Base-by-base conservation (phyloP, 1,139 yeast species). In the Candida sp. region DNA sequence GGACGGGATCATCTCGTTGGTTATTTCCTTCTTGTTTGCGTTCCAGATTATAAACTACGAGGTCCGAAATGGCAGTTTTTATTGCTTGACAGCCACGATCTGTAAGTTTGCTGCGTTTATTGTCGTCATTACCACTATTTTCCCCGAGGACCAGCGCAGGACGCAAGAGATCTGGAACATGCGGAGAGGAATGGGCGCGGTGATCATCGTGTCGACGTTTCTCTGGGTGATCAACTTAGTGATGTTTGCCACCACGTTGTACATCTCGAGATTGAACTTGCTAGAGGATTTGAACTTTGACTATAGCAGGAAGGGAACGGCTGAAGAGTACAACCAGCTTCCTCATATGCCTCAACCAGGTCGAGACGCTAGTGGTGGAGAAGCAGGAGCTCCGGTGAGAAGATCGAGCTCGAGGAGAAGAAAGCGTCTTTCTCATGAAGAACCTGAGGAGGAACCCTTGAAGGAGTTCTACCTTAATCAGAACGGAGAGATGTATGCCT, bases 21-120 rank as follows among this genome's bases (percentile, higher is more conserved):
- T 66, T 1, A 68, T 75, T 4, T 65, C 80, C 3, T 46, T 75
- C 5, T 58, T 75, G 30, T 75, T 77, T 53, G 63, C 76, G 34
- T 63, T 69, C 9, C 67, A 66, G 7, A 54, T 74, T 7, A 66
- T 77, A 48, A 73, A 72, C 50, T 77, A 73, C 51, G 81, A 76
- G 52, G 67, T 62, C 52, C 57, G 79, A 52, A 75, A 75, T 54
- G 81, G 81, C 2, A 72, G 77, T 44, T 75, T 77, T 52, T 77
- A 76, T 55, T 74, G 80, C 49, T 56, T 73, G 11, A 63, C 68
- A 0, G 75, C 78, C 2, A 61, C 70, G 51, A 59, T 54, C 34
- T 56, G 48, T 50, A 59, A 58, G 38, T 49, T 56, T 7, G 54
- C 57, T 12, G 51, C 61, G 35, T 58, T 57, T 39, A 48, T 56